phyloP scores from a whole-genome alignment of 2,329 filamentous ascomycete genomes.

The Lasiodiplodia hormozganensis region DNA sequence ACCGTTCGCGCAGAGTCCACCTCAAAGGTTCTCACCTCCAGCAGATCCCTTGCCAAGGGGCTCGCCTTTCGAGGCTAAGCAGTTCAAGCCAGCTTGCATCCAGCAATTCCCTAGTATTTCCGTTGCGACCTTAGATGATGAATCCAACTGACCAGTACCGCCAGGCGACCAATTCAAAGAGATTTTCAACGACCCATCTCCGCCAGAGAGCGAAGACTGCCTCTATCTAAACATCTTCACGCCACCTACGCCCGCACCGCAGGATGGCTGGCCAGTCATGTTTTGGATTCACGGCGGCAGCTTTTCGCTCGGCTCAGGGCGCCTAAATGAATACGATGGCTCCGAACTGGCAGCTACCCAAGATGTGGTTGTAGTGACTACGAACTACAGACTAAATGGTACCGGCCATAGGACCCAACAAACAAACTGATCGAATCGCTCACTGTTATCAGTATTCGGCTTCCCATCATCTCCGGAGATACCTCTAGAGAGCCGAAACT shows the following conservation, averaged over 20 bases:
- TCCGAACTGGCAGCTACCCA: slow-evolving; percentile 57
- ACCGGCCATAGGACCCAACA: slow-evolving; percentile 62
- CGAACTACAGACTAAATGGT: slow-evolving; percentile 81
- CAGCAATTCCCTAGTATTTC: slow-evolving; percentile 36
- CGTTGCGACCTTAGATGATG: too few species aligned
- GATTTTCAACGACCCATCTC: slow-evolving; percentile 10
- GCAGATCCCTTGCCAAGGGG: slow-evolving; percentile 33
- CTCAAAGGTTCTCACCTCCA: slow-evolving; percentile 39
- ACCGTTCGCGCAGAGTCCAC: slow-evolving; percentile 38
- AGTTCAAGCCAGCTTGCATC: slow-evolving; percentile 39
- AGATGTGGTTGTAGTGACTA: slow-evolving; percentile 75
- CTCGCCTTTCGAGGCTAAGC: slow-evolving; percentile 34
- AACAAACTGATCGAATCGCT: slow-evolving; percentile 58
- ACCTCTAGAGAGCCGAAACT: slow-evolving; percentile 57
- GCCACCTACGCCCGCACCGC: slow-evolving; percentile 54
- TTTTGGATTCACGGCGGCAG: slow-evolving; percentile 66
- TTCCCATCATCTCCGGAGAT: slow-evolving; percentile 8
- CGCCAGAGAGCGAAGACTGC: slow-evolving; percentile 59
- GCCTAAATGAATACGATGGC: slow-evolving; percentile 65
- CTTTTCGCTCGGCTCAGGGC: slow-evolving; percentile 54
- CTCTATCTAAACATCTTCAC: slow-evolving; percentile 68
- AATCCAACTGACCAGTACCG: not conserved
- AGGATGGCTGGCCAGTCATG: slow-evolving; percentile 52
- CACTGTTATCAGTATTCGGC: not conserved
- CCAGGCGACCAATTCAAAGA: not conserved